Base-by-base conservation (phyloP, 352 stramenopile genomes). In the Phytopythium cucurbitacearum region DNA sequence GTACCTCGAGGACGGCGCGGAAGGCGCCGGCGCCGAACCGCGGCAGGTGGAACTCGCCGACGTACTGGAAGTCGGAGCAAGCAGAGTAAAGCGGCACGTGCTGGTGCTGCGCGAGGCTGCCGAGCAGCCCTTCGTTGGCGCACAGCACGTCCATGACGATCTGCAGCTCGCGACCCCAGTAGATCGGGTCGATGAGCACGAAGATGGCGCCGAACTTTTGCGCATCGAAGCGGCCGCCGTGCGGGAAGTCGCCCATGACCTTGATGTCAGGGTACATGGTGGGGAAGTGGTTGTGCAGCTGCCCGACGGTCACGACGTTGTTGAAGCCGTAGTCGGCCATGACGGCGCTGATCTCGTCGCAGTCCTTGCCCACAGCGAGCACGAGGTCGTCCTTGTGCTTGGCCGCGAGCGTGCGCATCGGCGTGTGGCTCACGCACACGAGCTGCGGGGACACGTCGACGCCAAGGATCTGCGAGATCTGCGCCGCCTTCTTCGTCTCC, bases 61-160 rank as follows among this genome's bases (percentile, higher is more conserved):
- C 82, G 56, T 94, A 94, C 60, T 94, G 82, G 61, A 94, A 94
- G 46, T 94, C 84, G 4, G 80, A 91, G 72, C 84, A 94, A 51
- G 84, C 80, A 48, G 82, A 94, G 65, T 92, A 94, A 34, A 94
- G 62, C 33, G 82, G 81, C 21, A 91, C 68, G 55, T 87, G 60
- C 44, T 91, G 80, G 32, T 83, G 67, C 0, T 74, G 57, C 0
- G 69, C 67, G 8, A 55, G 58, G n/a, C 64, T 58, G 11, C 76
- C 73, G 43, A 87, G 62, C 7, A 75, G 56, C 9, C 80, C 80
- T 21, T 81, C 47, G 38, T 80, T 74, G 32, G 80, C 72, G 56
- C 74, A 87, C 34, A 90, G 46, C 35, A 88, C 75, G 45, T 90
- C 80, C 73, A 88, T 88, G 40, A 85, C 70, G 55, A 90, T 72